Conservation (phyloP, 2,329 filamentous ascomycete species). For the Aspergillaceae sp. region DNA sequence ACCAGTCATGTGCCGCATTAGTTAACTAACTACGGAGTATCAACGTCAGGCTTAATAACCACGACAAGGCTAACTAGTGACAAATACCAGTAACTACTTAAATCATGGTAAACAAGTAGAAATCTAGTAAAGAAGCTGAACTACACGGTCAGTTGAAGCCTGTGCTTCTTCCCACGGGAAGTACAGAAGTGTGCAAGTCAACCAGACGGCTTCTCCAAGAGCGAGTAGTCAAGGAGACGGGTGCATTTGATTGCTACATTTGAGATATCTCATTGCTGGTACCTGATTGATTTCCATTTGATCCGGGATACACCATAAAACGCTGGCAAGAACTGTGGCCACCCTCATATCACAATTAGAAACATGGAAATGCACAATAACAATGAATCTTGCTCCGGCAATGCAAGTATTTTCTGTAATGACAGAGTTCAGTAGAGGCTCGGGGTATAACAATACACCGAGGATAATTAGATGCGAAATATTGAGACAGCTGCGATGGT, state of each 20-base stretch:
- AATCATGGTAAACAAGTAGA: too few species aligned
- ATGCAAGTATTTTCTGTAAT: conserved; percentile 17
- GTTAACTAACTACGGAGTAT: too few species aligned
- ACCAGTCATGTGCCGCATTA: conserved; percentile 18
- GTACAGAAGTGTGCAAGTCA: too few species aligned
- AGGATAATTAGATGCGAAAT: conserved; percentile 4
- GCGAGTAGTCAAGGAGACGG: too few species aligned
- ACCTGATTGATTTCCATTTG: conserved; percentile 1
- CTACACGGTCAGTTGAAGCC: too few species aligned
- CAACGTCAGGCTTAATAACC: not conserved
- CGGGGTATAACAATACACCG: not conserved
- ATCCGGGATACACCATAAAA: not conserved
- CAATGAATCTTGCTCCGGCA: conserved; percentile 19
- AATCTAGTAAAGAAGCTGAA: too few species aligned
- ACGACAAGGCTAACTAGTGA: conserved; percentile 1
- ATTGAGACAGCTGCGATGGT: not conserved
- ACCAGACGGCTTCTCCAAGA: too few species aligned
- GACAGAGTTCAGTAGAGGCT: not conserved
- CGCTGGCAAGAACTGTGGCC: too few species aligned
- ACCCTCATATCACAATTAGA: not conserved
- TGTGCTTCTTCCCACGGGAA: too few species aligned
- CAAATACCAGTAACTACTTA: too few species aligned
- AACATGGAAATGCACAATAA: conserved; percentile 5
- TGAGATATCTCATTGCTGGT: not conserved
- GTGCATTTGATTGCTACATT: too few species aligned